Conservation (phyloP, 495 filamentous ascomycete species). For the Penicillium pancosmium region DNA sequence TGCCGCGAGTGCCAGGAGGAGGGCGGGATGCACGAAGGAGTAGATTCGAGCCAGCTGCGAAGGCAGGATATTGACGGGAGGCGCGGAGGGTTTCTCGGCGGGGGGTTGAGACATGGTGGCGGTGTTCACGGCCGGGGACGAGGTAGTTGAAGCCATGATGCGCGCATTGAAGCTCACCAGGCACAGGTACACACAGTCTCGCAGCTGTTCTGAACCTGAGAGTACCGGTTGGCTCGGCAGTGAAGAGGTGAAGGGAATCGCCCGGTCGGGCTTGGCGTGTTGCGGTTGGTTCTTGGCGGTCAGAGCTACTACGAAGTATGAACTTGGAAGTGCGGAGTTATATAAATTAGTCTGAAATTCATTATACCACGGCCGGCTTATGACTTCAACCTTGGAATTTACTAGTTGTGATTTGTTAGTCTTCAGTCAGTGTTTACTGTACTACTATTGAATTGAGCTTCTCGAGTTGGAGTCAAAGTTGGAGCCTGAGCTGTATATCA, state of each 20-base stretch:
- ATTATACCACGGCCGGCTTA: no score
- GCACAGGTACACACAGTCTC: neutral
- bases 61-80: slow-evolving; percentile 47
- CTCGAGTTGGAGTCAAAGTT: neutral
- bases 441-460: no score
- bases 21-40: slow-evolving; percentile 63
- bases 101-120: slow-evolving; percentile 25
- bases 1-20: slow-evolving; percentile 63
- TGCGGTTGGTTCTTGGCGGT: neutral
- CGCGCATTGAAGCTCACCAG: slow-evolving; percentile 18
- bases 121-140: slow-evolving; percentile 12
- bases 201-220: neutral
- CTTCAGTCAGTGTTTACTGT: no score
- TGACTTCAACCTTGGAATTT: no score
- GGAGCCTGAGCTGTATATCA: neutral
- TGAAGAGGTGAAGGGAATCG: no score
- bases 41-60: slow-evolving; percentile 51
- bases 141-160: slow-evolving; percentile 30
- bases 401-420: no score
- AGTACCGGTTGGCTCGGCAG: slow-evolving; percentile 15
- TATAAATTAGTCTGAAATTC: no score
- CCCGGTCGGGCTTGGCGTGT: slow-evolving; percentile 12
- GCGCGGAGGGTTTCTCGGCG: slow-evolving; percentile 34
- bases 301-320: no score
- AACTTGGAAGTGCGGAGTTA: no score